Evolutionary conservation across 1,284 basidiomycete species (phyloP), one percentile per base, ranked within the genome.

Genomic region (Lentinula novae-zelandiae): DNA sequence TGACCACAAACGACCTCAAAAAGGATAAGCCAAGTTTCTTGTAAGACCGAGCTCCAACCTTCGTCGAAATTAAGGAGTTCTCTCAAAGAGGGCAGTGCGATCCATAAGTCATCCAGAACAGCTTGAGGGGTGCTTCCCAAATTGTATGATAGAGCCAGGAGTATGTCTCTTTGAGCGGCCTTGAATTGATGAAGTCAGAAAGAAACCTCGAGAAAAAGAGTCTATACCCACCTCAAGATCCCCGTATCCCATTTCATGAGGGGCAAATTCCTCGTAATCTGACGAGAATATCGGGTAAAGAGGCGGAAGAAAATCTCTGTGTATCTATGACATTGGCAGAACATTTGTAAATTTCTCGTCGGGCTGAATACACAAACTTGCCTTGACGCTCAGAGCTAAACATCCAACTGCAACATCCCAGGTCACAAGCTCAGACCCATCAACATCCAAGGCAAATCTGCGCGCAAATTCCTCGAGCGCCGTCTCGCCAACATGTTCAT

Each of bases 221-320:
- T 10, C 6, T 38, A 40, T 7, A 56, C 68, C 17, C 62, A 82
- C 84, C 75, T 87, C 86, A 13, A 87, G 72, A 57, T 81, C 77
- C 3, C 76, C 75, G 27, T 53, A 58, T 2, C 70, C 71, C 60
- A 83, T 68, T 0, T 67, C 40, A 67, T 82, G 76, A 1, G 79
- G 80, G 3, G 83, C 78, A 31, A 87, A 60, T 0, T 67, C 63
- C 22, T 82, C 67, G 65, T 82, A 86, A 53, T 86, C 83, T 42
- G 68, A 65, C 0, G 81, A 76, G 52, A 74, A 76, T 1, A 87
- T 76, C 1, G 84, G 82, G 31, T 73, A 68, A 9, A 87, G 73
- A 2, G 86, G 86, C 0, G 73, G 65, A 15, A 87, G 71, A 51
- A 83, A 80, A 68, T 88, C 86, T n/a, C 86, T 80, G 70, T 87